Evolutionary conservation across 495 filamentous ascomycete genomes (phyloP).

Genomic region (Annulohypoxylon bovei): DNA sequence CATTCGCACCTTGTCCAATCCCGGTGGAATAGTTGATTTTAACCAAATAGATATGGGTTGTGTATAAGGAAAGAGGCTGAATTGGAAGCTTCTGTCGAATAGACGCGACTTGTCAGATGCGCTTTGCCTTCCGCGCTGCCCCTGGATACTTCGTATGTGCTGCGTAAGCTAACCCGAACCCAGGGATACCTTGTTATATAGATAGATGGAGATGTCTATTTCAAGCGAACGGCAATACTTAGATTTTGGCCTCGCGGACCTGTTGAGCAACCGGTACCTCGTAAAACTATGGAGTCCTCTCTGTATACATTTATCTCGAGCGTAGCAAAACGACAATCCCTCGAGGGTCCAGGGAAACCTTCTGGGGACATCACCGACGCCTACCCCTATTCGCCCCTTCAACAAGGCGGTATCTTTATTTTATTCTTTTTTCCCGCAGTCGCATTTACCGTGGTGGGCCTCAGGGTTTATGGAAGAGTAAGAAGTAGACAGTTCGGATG

Average conservation of each 20-base stretch:
- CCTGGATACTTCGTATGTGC: not conserved
- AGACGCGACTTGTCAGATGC: conserved; percentile 1
- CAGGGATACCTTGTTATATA: conserved; percentile 31
- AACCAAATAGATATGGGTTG: conserved; percentile 30
- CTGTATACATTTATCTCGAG: conserved; percentile 28
- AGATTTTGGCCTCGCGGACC: not conserved
- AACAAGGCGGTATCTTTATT: conserved; percentile 43
- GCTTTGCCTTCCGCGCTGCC: conserved; percentile 3
- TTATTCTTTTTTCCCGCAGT: conserved; percentile 44
- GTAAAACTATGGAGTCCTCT: conserved; percentile 35
- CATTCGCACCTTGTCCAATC: conserved; percentile 6
- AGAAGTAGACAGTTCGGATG: conserved; percentile 50
- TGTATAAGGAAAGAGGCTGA: conserved; percentile 38
- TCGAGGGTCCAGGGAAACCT: conserved; percentile 29
- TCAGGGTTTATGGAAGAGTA: conserved; percentile 45
- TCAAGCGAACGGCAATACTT: conserved; percentile 8
- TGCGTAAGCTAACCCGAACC: conserved; percentile 15
- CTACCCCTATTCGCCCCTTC: conserved; percentile 45
- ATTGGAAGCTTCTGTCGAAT: conserved; percentile 22
- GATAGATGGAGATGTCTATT: conserved; percentile 34
- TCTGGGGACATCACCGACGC: conserved; percentile 21
- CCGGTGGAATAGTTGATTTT: conserved; percentile 15
- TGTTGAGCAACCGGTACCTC: not conserved
- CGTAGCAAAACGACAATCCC: conserved; percentile 23
- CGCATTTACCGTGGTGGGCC: conserved; percentile 35